phyloP scores from a whole-genome alignment of 768 basidiomycete species.

The Plicaturopsis crispa region DNA sequence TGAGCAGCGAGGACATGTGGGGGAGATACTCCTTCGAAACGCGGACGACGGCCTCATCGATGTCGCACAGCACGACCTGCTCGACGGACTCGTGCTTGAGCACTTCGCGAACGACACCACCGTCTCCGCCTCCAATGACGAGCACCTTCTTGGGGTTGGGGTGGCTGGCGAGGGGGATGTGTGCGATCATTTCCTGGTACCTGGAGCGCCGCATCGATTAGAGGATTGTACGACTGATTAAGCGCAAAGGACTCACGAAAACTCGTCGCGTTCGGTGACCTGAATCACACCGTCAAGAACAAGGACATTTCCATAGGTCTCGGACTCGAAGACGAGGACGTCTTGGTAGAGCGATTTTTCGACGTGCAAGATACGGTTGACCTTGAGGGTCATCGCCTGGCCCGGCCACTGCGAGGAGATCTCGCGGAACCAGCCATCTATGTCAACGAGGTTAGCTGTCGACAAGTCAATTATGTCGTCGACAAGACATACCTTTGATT shows the following conservation, averaged over 20 bases:
- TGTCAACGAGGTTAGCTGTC: neutral
- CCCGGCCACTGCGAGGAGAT: slow-evolving; percentile 95
- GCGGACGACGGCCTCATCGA: slow-evolving; percentile 95
- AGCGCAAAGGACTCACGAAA: slow-evolving; percentile 73
- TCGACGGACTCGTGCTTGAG: slow-evolving; percentile 90
- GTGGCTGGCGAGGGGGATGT: slow-evolving; percentile 92
- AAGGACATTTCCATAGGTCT: slow-evolving; percentile 95
- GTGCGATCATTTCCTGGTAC: slow-evolving; percentile 99
- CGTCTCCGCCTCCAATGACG: slow-evolving; percentile 97
- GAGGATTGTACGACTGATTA: too few relatives aligned
- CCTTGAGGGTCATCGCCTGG: slow-evolving; percentile 95
- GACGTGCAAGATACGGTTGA: slow-evolving; percentile 89
- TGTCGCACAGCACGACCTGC: slow-evolving; percentile 92
- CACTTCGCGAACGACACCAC: slow-evolving; percentile 95
- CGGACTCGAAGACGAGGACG: slow-evolving; percentile 94
- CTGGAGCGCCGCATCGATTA: slow-evolving; percentile 28
- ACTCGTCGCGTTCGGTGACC: slow-evolving; percentile 97
- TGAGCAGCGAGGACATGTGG: slow-evolving; percentile 83
- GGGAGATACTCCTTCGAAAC: slow-evolving; percentile 92
- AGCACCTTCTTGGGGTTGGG: slow-evolving; percentile 94
- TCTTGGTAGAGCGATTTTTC: slow-evolving; percentile 95
- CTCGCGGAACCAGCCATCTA: slow-evolving; percentile 96
- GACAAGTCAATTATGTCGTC: neutral
- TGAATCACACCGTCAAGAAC: slow-evolving; percentile 94
- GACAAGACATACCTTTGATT: slow-evolving; percentile 18